Evolutionary conservation across 805 yeast genomes (phyloP).

Genomic region (Wickerhamiella qilinensis): DNA sequence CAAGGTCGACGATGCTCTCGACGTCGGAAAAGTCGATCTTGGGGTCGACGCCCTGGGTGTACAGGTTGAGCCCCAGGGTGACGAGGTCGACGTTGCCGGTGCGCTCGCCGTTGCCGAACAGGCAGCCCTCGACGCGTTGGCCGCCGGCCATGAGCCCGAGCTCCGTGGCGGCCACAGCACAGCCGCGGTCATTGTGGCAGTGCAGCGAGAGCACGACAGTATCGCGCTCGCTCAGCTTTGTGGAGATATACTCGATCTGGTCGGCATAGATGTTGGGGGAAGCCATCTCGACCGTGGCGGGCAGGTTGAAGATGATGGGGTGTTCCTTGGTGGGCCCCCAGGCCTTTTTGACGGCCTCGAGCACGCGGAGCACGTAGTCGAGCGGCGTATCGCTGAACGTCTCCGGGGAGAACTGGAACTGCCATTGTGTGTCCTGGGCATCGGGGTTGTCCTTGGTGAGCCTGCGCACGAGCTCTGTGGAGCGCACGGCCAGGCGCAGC

Average conservation of each 20-base stretch:
- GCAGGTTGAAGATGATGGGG: slow-evolving; percentile 66
- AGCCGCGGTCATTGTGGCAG: slow-evolving; percentile 75
- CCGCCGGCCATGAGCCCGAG: slow-evolving; percentile 72
- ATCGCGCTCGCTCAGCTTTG: slow-evolving; percentile 46
- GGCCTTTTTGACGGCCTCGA: slow-evolving; percentile 60
- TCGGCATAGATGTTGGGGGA: slow-evolving; percentile 75
- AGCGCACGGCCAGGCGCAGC: slow-evolving; percentile 41
- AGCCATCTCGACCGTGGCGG: slow-evolving; percentile 73
- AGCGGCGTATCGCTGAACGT: slow-evolving; percentile 56
- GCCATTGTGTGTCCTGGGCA: slow-evolving; percentile 41
- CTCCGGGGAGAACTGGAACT: slow-evolving; percentile 68
- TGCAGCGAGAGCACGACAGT: slow-evolving; percentile 61
- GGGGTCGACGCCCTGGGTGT: slow-evolving; percentile 65
- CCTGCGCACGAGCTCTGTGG: slow-evolving; percentile 43
- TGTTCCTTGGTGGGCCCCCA: slow-evolving; percentile 53
- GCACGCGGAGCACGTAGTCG: slow-evolving; percentile 45
- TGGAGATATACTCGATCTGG: slow-evolving; percentile 60
- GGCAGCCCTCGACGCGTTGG: slow-evolving; percentile 76
- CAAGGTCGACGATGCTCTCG: slow-evolving; percentile 48
- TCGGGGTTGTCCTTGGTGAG: slow-evolving; percentile 44
- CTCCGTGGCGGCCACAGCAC: slow-evolving; percentile 82
- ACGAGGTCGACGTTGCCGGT: slow-evolving; percentile 77
- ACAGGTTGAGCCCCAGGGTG: slow-evolving; percentile 59
- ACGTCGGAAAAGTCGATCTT: slow-evolving; percentile 56
- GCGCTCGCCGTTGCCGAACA: slow-evolving; percentile 77